These are phyloP conservation scores for Lactarius sanguifluus DNA, from an alignment of 768 basidiomycete genomes.

Conservation along the genomic window DNA sequence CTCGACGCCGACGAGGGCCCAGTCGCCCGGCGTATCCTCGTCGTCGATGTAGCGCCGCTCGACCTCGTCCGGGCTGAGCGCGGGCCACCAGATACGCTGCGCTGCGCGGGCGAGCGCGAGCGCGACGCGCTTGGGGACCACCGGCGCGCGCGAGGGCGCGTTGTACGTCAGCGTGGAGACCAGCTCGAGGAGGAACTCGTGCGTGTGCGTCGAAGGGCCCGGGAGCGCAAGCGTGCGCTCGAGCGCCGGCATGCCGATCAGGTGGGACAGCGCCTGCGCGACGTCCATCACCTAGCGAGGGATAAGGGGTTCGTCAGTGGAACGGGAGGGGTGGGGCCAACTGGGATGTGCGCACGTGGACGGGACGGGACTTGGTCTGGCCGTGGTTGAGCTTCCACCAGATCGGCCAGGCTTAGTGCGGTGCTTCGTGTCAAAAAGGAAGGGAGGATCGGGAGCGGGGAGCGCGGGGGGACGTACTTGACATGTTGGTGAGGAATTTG, in stretches of 20 bases:
- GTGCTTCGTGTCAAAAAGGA: constrained; percentile 15
- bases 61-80: constrained; percentile 86
- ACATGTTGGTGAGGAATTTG: constrained; percentile 88
- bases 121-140: constrained; percentile 74
- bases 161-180: constrained; percentile 79
- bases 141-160: constrained; percentile 67
- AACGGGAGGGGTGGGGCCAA: too few relatives aligned
- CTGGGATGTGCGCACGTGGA: constrained; percentile 60
- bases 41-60: constrained; percentile 86
- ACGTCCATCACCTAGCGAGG: constrained; percentile 79
- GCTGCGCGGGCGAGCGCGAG: constrained; percentile 59
- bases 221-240: constrained; percentile 77
- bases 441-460: constrained; percentile 27
- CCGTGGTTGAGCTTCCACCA: constrained; percentile 94
- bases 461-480: constrained; percentile 55
- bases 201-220: constrained; percentile 83
- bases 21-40: constrained; percentile 67
- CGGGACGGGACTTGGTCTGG: constrained; percentile 83
- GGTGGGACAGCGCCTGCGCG: constrained; percentile 84
- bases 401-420: constrained; percentile 73
- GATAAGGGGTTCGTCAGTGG: constrained; percentile 9
- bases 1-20: constrained; percentile 76
- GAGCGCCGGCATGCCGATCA: constrained; percentile 60
- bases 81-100: constrained; percentile 86
- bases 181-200: constrained; percentile 77